A percentile compares a stretch with the other conserved stretches of the same genome.
Evolutionary conservation across 306 rosid genomes (phyloP).

Genomic region (Acacia melanoxylon): DNA sequence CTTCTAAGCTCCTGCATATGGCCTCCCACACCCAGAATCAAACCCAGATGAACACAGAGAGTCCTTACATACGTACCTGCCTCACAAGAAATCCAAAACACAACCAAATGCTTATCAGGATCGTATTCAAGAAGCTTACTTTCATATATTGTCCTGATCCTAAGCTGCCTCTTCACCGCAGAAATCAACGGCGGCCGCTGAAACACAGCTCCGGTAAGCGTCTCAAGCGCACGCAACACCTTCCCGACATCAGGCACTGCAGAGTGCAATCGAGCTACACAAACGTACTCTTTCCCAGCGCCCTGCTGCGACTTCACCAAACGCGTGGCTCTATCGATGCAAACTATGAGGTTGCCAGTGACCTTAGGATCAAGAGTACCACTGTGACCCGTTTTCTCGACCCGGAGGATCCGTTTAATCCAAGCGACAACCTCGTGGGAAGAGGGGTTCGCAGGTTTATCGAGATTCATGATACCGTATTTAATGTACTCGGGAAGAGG

Average conservation of each 20-base stretch:
- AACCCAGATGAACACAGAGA: slow-evolving; percentile 80
- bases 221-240: slow-evolving; percentile 74
- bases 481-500: slow-evolving; percentile 68
- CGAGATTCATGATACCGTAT: slow-evolving; percentile 78
- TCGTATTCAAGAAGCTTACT: slow-evolving; percentile 90
- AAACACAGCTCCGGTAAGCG: slow-evolving; percentile 84
- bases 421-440: slow-evolving; percentile 90
- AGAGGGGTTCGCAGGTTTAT: slow-evolving; percentile 87
- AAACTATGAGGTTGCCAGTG: slow-evolving; percentile 79
- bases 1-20: slow-evolving; percentile 94
- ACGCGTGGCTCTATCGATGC: slow-evolving; percentile 80
- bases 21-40: slow-evolving; percentile 81
- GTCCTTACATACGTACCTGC: slow-evolving; percentile 91
- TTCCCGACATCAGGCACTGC: slow-evolving; percentile 65
- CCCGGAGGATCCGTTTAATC: slow-evolving; percentile 79
- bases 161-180: slow-evolving; percentile 83
- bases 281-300: slow-evolving; percentile 86
- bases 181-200: slow-evolving; percentile 83
- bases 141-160: slow-evolving; percentile 84
- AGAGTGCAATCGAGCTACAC: slow-evolving; percentile 74
- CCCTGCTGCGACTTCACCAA: slow-evolving; percentile 85
- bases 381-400: slow-evolving; percentile 78
- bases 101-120: slow-evolving; percentile 65
- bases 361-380: slow-evolving; percentile 91
- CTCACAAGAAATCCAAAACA: slow-evolving; percentile 51